Evolutionary conservation across 2,329 filamentous ascomycete genomes (phyloP).

Genomic region (Aspergillus ruber): DNA sequence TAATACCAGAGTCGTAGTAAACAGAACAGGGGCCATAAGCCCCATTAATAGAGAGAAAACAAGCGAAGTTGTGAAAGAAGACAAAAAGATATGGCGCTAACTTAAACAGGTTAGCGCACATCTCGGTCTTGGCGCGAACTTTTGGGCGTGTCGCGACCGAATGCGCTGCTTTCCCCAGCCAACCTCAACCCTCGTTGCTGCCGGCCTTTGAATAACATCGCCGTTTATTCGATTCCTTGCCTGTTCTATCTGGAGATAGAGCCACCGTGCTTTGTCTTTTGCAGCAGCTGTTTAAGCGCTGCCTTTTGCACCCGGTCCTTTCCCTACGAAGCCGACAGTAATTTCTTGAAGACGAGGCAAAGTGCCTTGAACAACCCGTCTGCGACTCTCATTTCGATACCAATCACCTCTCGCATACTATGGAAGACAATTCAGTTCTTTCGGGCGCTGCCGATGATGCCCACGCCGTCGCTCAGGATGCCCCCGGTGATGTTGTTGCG

Average conservation of each 20-base stretch:
- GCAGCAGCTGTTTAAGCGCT: constrained; percentile 2
- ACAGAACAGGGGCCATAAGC: too few species aligned
- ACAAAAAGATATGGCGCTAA: constrained; percentile 2
- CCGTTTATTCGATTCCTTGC: background rate
- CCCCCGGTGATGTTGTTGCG: constrained; percentile 20
- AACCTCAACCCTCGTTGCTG: constrained; percentile 14
- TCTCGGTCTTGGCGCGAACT: constrained; percentile 28
- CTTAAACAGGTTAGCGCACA: constrained; percentile 12
- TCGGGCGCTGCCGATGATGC: constrained; percentile 22
- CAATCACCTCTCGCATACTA: constrained; percentile 19
- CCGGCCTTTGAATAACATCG: background rate
- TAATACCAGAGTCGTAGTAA: too few species aligned
- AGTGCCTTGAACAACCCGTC: constrained; percentile 24
- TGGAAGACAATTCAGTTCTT: constrained; percentile 31
- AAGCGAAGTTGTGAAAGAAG: background rate
- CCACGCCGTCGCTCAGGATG: constrained; percentile 22
- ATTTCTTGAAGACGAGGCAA: constrained; percentile 19
- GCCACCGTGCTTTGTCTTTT: constrained; percentile 1
- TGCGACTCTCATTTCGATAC: constrained; percentile 23
- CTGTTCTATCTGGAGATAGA: background rate
- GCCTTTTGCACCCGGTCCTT: constrained; percentile 6
- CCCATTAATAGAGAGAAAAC: background rate
- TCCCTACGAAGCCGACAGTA: background rate
- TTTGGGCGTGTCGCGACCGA: constrained; percentile 28
- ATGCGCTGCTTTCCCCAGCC: constrained; percentile 18